Conservation (phyloP, 441 rosid species). For the Adansonia gregorii region DNA sequence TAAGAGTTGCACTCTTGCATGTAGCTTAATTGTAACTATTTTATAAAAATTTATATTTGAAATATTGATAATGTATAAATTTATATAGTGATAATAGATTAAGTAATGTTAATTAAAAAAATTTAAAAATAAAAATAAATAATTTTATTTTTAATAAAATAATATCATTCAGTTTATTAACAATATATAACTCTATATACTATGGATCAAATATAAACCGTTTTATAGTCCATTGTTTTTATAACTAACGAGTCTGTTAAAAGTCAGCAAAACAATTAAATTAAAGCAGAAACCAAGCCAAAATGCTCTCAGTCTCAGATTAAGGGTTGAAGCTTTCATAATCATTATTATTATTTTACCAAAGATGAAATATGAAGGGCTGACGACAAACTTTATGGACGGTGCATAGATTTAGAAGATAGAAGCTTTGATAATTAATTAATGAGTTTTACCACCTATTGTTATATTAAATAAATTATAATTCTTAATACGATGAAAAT, state of each 20-base stretch:
- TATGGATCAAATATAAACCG: too few relatives aligned
- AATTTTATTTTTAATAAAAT: too few relatives aligned
- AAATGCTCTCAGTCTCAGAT: constrained; percentile 26
- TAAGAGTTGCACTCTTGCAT: neutral
- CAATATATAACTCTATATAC: too few relatives aligned
- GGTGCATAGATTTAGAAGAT: constrained; percentile 18
- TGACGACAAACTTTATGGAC: constrained; percentile 41
- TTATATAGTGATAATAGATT: too few relatives aligned
- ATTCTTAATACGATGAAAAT: too few relatives aligned
- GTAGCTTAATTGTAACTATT: constrained; percentile 33
- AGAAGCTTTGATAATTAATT: neutral
- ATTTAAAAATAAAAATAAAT: too few relatives aligned
- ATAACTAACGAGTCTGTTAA: neutral
- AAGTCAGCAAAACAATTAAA: neutral
- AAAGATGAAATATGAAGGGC: neutral
- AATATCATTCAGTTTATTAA: too few relatives aligned
- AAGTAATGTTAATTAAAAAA: too few relatives aligned
- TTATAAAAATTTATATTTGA: too few relatives aligned
- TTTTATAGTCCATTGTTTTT: constrained; percentile 8
- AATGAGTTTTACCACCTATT: too few relatives aligned
- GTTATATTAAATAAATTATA: too few relatives aligned
- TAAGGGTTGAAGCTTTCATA: constrained; percentile 24
- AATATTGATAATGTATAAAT: too few relatives aligned
- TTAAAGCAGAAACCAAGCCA: neutral
- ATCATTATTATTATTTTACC: constrained; percentile 9